Evolutionary conservation across 768 basidiomycete species (phyloP), one percentile per base, ranked within the genome.

Genomic region (Boletus vinaceobasis): DNA sequence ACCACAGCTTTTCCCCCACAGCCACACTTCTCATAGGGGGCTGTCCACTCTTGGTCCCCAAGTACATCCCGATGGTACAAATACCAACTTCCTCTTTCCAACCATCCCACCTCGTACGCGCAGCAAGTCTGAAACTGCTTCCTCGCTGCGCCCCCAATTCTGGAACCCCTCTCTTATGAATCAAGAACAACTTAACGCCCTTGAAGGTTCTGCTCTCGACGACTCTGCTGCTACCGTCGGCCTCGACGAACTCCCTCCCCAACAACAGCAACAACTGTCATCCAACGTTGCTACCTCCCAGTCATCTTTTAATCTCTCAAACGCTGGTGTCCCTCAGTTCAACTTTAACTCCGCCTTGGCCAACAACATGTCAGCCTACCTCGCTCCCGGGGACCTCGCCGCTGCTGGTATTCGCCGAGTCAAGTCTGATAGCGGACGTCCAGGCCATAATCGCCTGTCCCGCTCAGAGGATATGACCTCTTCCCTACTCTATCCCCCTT

Each of bases 391-490:
- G 5, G 69, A 65, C 50, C 48, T 53, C 38, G 58, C 60, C 26
- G 73, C 68, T 27, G 61, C 70, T 31, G 46, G 55, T 47, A 59
- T 86, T n/a, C 78, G 82, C 48, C 77, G 84, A 19, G 71, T 73
- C 47, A 79, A 77, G 58, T 82, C 81, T 10, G 82, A 83, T 52
- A 47, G 59, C 2, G 71, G 70, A 52, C 72, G 75, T 19, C 71
- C 74, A n/a, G 67, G 68, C 8, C 79, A 80, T 48, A 73, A 76
- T 60, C 75, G 86, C 15, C 75, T 76, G 19, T 79, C 79, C 32
- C 82, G 84, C 57, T 84, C 82, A 38, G 87, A 89, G 67, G 88
- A 88, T 62, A 73, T 86, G 38, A 69, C 71, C 10, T 62, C 69
- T 14, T 69, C 65, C 7, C 2, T 64, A 0, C 0, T 69, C 32